Percentiles rank a stretch among this genome's conserved stretches.
Conservation (phyloP, 441 rosid species). For the Mallotus repandus region DNA sequence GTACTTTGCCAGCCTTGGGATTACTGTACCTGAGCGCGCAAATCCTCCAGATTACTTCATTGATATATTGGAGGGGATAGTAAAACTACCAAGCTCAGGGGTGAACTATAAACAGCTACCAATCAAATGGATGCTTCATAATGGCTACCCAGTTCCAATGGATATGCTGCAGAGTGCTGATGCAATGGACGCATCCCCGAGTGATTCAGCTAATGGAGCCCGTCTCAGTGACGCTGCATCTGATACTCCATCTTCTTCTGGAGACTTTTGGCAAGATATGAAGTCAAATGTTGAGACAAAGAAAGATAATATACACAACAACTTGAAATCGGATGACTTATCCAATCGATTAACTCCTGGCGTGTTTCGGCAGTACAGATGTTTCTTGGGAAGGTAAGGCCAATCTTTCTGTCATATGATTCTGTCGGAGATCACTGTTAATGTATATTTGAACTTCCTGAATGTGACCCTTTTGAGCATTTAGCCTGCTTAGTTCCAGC, state of each 20-base stretch:
- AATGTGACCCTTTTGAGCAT: not conserved
- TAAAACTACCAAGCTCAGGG: constrained; percentile 54
- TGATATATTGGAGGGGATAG: constrained; percentile 90
- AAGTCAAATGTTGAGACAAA: constrained; percentile 55
- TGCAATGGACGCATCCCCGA: constrained; percentile 43
- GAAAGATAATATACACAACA: constrained; percentile 57
- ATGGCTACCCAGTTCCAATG: constrained; percentile 78
- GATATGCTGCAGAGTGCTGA: constrained; percentile 77
- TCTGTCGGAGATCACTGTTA: too few relatives aligned
- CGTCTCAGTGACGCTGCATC: constrained; percentile 28
- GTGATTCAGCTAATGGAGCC: constrained; percentile 44
- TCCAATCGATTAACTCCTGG: constrained; percentile 69
- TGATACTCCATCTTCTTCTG: constrained; percentile 64
- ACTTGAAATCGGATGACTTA: constrained; percentile 54
- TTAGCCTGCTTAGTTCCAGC: too few relatives aligned
- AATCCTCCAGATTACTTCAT: constrained; percentile 98
- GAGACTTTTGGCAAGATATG: constrained; percentile 78
- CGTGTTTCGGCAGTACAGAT: constrained; percentile 64
- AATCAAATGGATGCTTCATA: constrained; percentile 95
- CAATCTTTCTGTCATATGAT: too few relatives aligned
- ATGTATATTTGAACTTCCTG: not conserved
- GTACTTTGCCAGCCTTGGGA: constrained; percentile 77
- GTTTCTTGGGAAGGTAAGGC: constrained; percentile 85
- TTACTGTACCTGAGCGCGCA: constrained; percentile 78
- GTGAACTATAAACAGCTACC: constrained; percentile 76